Base-by-base conservation (phyloP, 371 early-diverging fungal species). In the Apophysomyces variabilis region DNA sequence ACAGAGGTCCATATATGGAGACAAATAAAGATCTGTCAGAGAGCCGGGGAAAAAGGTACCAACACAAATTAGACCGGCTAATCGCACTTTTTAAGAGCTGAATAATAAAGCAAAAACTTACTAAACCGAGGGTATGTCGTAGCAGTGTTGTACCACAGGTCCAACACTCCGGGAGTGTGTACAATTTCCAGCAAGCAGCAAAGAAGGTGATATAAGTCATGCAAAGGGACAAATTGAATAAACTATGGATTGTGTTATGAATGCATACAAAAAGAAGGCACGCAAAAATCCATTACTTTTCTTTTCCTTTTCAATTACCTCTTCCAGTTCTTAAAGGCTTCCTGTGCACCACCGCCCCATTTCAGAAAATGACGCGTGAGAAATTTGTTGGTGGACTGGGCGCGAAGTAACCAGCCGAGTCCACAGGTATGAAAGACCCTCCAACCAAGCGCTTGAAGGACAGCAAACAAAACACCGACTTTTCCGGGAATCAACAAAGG, bases 261-360 rank as follows among this genome's bases (percentile, higher is more conserved):
- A 3, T 26, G 32, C 32, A 3, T 26, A 3, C 32, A 26, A 3
- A 26, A 26, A 26, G 32, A 26, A 26, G 3, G 32, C 32, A 26
- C 1, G 3, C 32, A 26, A 41, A 41, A 45, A 35, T 62, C n/a
- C 39, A 38, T 39, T 32, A 36, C 35, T 46, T 8, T 41, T 5
- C 1, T 8, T 13, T 8, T 41, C 36, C 8, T 4, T 11, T 26
- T 7, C 12, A n/a, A 41, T 58, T 65, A 82, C 66, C 81, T 81
- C 68, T 93, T 95, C 96, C 96, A 96, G 74, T 90, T 90, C 46
- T 87, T 73, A 69, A 95, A 95, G 0, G 96, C 95, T 56, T 95
- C 95, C 61, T 83, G 70, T 14, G 84, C 77, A n/a, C 87, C 88
- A 12, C 89, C 89, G 14, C 96, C 96, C 66, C 85, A 88, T 71